Evolutionary conservation across 176 grass and related monocot species (phyloP).

Genomic region (Otatea glauca): DNA sequence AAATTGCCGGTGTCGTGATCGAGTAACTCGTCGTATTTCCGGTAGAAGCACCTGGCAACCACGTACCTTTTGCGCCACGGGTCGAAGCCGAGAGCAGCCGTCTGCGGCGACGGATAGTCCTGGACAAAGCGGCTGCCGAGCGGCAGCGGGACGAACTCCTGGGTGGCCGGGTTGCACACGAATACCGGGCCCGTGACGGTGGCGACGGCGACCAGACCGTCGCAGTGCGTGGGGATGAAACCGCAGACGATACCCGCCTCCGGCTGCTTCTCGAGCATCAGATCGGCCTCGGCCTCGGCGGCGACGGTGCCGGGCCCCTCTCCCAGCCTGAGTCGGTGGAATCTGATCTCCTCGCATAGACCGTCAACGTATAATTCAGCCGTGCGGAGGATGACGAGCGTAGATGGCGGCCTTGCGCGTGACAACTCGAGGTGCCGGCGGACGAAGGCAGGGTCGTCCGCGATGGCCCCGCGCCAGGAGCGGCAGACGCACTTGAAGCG

Average conservation of each 20-base stretch:
- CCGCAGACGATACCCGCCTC: background rate
- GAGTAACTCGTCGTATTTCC: background rate
- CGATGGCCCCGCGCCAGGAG: background rate
- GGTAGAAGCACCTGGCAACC: constrained; percentile 30
- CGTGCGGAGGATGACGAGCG: background rate
- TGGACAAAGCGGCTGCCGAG: background rate
- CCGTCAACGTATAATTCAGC: fast-evolving
- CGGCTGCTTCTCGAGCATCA: background rate
- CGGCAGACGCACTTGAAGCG: background rate
- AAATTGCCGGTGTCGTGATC: constrained; percentile 2
- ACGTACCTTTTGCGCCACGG: background rate
- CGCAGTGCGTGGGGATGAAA: constrained; percentile 13
- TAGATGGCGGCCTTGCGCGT: background rate
- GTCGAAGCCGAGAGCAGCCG: background rate
- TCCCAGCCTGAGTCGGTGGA: background rate
- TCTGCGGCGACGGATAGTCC: fast-evolving
- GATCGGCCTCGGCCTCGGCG: background rate
- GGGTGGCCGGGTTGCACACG: constrained; percentile 35
- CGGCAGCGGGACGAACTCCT: constrained; percentile 26
- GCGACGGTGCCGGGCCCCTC: too few species aligned
- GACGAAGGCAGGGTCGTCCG: background rate
- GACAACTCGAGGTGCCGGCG: constrained; percentile 16
- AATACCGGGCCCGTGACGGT: background rate
- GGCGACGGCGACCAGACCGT: constrained; percentile 27
- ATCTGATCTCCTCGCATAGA: background rate